Conservation (phyloP, 768 basidiomycete genomes). For the Tylopilus sp. region DNA sequence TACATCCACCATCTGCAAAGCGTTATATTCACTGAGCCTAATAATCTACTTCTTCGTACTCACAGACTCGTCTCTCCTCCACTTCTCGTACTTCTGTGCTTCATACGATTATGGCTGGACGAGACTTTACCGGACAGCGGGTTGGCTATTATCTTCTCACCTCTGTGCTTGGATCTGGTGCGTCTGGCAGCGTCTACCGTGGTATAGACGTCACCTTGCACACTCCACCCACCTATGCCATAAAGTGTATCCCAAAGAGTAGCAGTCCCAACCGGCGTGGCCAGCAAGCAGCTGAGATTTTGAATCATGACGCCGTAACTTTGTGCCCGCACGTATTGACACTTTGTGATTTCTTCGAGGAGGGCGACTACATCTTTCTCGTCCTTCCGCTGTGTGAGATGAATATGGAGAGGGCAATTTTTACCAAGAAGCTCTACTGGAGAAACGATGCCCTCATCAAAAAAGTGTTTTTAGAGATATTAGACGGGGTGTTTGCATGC, state of each 20-base stretch:
- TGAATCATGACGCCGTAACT: constrained; percentile 45
- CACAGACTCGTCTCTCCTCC: background rate
- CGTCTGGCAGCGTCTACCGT: constrained; percentile 75
- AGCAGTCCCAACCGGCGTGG: constrained; percentile 48
- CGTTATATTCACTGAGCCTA: too few species aligned
- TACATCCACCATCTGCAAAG: background rate
- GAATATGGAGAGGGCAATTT: constrained; percentile 58
- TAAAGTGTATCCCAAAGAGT: constrained; percentile 68
- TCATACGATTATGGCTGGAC: constrained; percentile 13
- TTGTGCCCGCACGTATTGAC: constrained; percentile 56
- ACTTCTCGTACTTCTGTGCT: background rate
- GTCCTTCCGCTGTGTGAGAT: constrained; percentile 58
- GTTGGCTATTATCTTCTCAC: constrained; percentile 63
- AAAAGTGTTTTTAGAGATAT: constrained; percentile 64
- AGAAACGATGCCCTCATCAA: constrained; percentile 62
- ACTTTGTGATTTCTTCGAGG: constrained; percentile 58
- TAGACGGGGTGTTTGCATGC: constrained; percentile 75
- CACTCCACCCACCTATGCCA: constrained; percentile 48
- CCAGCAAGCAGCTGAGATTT: constrained; percentile 69
- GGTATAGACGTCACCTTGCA: constrained; percentile 51
- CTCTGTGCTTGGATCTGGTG: constrained; percentile 66
- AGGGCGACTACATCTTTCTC: constrained; percentile 61
- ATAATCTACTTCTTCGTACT: background rate
- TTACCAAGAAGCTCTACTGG: constrained; percentile 50
- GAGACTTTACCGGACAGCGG: constrained; percentile 45